Evolutionary conservation across 768 basidiomycete genomes (phyloP), one percentile per base, ranked within the genome.

Genomic region (Auricularia heimuer): DNA sequence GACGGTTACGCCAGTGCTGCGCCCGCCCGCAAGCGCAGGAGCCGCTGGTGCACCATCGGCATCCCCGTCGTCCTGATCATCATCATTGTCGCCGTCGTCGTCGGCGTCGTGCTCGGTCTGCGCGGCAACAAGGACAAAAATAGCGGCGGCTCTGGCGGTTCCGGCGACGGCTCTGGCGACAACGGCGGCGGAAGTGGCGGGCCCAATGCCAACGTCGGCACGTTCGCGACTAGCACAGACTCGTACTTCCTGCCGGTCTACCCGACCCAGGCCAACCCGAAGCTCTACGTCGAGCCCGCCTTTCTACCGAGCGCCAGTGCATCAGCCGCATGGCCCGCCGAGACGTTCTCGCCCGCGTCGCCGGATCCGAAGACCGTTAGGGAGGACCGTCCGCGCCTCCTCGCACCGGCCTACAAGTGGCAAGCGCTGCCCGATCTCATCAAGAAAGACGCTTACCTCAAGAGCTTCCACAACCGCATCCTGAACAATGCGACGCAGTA

Each of bases 341-440:
- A 98, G 73, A 72, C 91, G 3, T 92, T 87, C 73, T 73, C 84
- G 54, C 89, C 93, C 24, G 71, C 83, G 42, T 85, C 74, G 68
- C 87, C 91, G 7, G 73, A 73, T 44, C 79, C 82, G 16, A 85
- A 86, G 44, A 75, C 74, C 61, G 78, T 87, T 37, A 87, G 93
- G 54, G 69, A 86, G 7, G 88, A 92, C 71, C 89, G 95, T 67
- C 97, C 97, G 33, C 89, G 92, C 54, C 82, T 99, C 61, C 88
- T 97, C 69, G 97, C 96, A 16, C 94, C 96, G n/a, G 70, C 81
- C 10, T 94, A 94, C 82, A 94, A 93, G 76, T 98, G 97, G 96
- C 74, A 80, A 14, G 91, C 86, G 11, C 84, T 99, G 29, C 85
- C 89, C 3, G 72, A 73, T 24, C 81, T 97, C 69, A 96, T 98